Base-by-base conservation (phyloP, 140 eudicot genomes). In the Oenanthe javanica region DNA sequence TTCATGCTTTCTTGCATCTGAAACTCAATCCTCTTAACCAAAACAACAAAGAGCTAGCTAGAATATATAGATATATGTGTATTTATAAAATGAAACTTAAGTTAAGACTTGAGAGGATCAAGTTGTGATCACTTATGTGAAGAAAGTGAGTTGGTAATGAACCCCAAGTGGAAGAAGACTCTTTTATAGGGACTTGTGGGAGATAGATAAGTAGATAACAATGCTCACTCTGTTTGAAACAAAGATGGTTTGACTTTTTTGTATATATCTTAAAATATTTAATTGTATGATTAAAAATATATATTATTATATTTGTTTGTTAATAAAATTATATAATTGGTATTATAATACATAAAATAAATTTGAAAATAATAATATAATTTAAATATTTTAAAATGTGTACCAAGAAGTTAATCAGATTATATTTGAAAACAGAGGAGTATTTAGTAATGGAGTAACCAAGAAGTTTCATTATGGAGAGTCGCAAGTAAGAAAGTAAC, bases 161-260 rank as follows among this genome's bases (percentile, higher is more conserved):
- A 43, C 46, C 6, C 0, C 46, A 43, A 43, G 46, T 43, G 6
- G 36, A 61, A 2, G 13, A n/a, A 69, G n/a, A 36, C 73, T 67
- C 73, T 67, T 67, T 25, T 67, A 67, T 67, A 31, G 73, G 45
- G 73, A 67, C 70, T 23, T 61, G 73, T 66, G 45, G 73, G 21
- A 67, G 73, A 67, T 31, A 31, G 31, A 31, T 36, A 36, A 36
- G 2, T 36, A 36, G 40, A 36, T 36, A 36, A 36, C 40, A 36
- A 36, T 36, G 40, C 40, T 36, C 40, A 36, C 40, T 36, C 40
- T 36, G 40, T 36, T 36, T 36, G 40, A 36, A 36, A 36, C 40
- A 1, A 36, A 36, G 40, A 36, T 36, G 40, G 40, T 2, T 36
- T 36, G 40, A 36, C 40, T 36, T 36, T 36, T 36, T 36, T 36